Percentiles rank a stretch among this genome's conserved stretches.
These are phyloP conservation scores for Dimocarpus longan DNA, from an alignment of 345 rosid genomes.

Conservation along the genomic window DNA sequence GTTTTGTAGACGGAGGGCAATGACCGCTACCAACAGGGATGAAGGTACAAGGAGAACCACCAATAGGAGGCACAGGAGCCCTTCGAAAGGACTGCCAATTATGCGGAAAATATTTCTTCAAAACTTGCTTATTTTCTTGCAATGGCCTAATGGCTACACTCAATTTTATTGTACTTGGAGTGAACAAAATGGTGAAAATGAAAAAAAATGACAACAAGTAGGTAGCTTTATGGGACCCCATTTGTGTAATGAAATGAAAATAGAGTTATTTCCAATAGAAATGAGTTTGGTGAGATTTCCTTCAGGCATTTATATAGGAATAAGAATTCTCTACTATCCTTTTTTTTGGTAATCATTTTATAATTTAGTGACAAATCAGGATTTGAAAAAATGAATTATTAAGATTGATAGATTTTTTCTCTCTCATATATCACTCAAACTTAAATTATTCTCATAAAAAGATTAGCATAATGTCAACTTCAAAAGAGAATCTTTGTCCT, in stretches of 20 bases:
- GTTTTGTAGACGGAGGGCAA: constrained; percentile 3
- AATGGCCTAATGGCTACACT: constrained; percentile 30
- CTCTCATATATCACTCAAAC: too few species aligned
- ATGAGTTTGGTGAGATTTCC: too few species aligned
- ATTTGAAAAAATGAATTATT: too few species aligned
- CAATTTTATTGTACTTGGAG: constrained; percentile 1
- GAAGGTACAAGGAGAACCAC: constrained; percentile 24
- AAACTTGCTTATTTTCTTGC: constrained; percentile 8
- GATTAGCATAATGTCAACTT: too few species aligned
- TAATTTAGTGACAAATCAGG: too few species aligned
- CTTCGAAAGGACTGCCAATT: constrained; percentile 20
- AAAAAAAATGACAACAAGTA: not conserved
- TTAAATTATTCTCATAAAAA: too few species aligned
- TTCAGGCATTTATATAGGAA: too few species aligned
- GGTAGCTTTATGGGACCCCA: not conserved
- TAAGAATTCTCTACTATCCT: too few species aligned
- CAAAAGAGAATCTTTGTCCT: too few species aligned
- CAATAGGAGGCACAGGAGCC: constrained; percentile 24
- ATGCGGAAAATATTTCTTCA: constrained; percentile 10
- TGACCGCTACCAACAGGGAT: constrained; percentile 14
- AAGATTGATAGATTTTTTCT: too few species aligned
- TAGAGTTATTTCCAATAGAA: not conserved
- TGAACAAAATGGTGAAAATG: constrained; percentile 12
- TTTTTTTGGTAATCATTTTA: too few species aligned
- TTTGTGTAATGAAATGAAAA: not conserved